These are phyloP conservation scores for Psilocybe subaeruginosa DNA, from an alignment of 768 basidiomycete genomes.

Conservation along the genomic window DNA sequence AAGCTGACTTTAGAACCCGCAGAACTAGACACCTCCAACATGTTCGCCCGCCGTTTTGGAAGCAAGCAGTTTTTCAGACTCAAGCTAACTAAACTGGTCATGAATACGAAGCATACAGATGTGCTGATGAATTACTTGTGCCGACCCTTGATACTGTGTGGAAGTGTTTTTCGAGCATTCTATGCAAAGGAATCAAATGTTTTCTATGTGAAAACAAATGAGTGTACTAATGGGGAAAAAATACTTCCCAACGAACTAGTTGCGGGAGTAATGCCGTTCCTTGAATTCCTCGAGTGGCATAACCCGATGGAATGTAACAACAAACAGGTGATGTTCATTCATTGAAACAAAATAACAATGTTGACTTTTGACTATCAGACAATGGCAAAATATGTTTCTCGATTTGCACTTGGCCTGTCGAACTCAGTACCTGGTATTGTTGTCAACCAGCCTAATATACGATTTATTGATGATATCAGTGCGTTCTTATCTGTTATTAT, in stretches of 20 bases:
- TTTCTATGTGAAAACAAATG: constrained; percentile 59
- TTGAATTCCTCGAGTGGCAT: constrained; percentile 56
- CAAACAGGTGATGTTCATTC: constrained; percentile 45
- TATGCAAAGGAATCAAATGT: constrained; percentile 61
- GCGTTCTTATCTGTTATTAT: constrained; percentile 15
- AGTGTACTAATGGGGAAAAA: constrained; percentile 28
- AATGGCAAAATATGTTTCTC: constrained; percentile 67
- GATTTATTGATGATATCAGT: constrained; percentile 52
- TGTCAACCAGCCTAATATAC: constrained; percentile 39
- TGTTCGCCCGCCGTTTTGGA: constrained; percentile 63
- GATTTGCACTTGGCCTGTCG: constrained; percentile 63
- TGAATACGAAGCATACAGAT: constrained; percentile 29
- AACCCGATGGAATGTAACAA: constrained; percentile 52
- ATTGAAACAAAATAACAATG: neutral
- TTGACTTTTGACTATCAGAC: constrained; percentile 36
- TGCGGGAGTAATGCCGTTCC: constrained; percentile 36
- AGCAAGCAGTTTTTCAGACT: constrained; percentile 61
- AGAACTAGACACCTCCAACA: constrained; percentile 55
- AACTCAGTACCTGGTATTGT: constrained; percentile 62
- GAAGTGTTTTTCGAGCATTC: constrained; percentile 60
- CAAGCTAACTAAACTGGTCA: constrained; percentile 39
- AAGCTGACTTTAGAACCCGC: constrained; percentile 50
- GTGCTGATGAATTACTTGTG: constrained; percentile 44
- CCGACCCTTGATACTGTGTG: constrained; percentile 55
- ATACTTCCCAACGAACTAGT: constrained; percentile 22